These are phyloP conservation scores for Lodderomyces pseudojiufengensis DNA, from an alignment of 1,139 yeast species.

Conservation along the genomic window DNA sequence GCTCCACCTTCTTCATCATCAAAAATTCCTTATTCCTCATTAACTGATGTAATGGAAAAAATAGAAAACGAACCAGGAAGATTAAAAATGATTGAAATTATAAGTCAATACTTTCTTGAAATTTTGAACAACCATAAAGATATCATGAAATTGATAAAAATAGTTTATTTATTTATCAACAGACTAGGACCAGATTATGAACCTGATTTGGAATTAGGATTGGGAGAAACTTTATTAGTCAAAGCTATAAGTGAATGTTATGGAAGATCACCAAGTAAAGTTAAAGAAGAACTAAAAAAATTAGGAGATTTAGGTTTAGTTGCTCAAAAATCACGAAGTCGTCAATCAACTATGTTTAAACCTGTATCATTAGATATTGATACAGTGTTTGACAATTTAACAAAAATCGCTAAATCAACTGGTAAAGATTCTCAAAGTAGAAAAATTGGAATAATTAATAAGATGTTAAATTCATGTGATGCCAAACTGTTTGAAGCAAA, in stretches of 20 bases:
- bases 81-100: constrained; percentile 69
- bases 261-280: constrained; percentile 69
- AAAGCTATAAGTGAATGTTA: constrained; percentile 90
- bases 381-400: constrained; percentile 68
- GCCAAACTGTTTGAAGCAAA: constrained; percentile 76
- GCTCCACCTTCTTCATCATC: constrained; percentile 5
- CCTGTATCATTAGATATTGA: constrained; percentile 76
- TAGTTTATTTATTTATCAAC: constrained; percentile 82
- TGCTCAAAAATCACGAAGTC: constrained; percentile 78
- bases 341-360: constrained; percentile 90
- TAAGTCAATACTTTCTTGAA: constrained; percentile 66
- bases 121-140: constrained; percentile 48
- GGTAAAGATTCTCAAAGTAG: constrained; percentile 83
- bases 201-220: constrained; percentile 80
- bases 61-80: constrained; percentile 80
- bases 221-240: constrained; percentile 84
- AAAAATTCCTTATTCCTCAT: constrained; percentile 55
- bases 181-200: constrained; percentile 94
- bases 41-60: constrained; percentile 67
- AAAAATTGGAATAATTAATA: constrained; percentile 74
- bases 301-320: constrained; percentile 90
- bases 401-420: constrained; percentile 70
- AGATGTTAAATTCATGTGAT: constrained; percentile 81
- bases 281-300: constrained; percentile 70
- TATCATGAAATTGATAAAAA: constrained; percentile 59